Evolutionary conservation across 1,284 basidiomycete species (phyloP).

Genomic region (Hemileia vastatrix): DNA sequence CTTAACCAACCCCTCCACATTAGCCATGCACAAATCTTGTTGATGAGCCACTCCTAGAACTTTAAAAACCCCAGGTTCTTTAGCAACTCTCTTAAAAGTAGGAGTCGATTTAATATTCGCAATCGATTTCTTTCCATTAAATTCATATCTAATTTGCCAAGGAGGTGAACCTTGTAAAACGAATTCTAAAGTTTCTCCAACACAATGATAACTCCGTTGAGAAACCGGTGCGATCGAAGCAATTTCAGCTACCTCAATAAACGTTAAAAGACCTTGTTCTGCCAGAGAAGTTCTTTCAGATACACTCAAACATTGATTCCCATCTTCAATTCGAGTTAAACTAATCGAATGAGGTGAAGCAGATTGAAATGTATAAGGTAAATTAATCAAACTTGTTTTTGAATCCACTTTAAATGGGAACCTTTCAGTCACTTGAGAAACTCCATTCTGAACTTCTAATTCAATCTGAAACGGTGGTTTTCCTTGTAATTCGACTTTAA

Average conservation of each 20-base stretch:
- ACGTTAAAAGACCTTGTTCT: slow-evolving; percentile 1
- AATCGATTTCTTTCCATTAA: slow-evolving; percentile 63
- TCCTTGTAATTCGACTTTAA: slow-evolving; percentile 14
- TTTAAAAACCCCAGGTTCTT: slow-evolving; percentile 67
- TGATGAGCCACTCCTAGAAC: slow-evolving; percentile 63
- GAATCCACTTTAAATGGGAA: slow-evolving; percentile 6
- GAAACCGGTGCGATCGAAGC: slow-evolving; percentile 81
- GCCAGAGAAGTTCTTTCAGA: slow-evolving; percentile 1
- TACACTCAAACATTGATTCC: slow-evolving; percentile 59
- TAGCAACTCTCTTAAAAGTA: slow-evolving; percentile 71
- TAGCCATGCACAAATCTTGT: slow-evolving; percentile 57
- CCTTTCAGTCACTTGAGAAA: slow-evolving; percentile 6
- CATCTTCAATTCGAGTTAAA: slow-evolving; percentile 65
- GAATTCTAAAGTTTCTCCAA: slow-evolving; percentile 82
- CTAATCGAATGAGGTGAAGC: slow-evolving; percentile 70
- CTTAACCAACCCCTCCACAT: slow-evolving; percentile 63
- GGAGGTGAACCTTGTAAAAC: slow-evolving; percentile 89
- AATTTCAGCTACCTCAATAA: slow-evolving; percentile 74
- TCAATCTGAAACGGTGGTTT: slow-evolving; percentile 17
- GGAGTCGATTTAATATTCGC: slow-evolving; percentile 62
- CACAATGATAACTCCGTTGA: slow-evolving; percentile 69
- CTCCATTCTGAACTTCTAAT: slow-evolving; percentile 17
- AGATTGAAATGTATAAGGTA: slow-evolving; percentile 65
- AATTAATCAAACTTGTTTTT: slow-evolving; percentile 36
- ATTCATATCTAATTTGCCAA: slow-evolving; percentile 82